Percentiles rank a stretch among this genome's conserved stretches.
These are phyloP conservation scores for Sporobolomyces phaffii DNA, from an alignment of 768 basidiomycete genomes.

Conservation along the genomic window DNA sequence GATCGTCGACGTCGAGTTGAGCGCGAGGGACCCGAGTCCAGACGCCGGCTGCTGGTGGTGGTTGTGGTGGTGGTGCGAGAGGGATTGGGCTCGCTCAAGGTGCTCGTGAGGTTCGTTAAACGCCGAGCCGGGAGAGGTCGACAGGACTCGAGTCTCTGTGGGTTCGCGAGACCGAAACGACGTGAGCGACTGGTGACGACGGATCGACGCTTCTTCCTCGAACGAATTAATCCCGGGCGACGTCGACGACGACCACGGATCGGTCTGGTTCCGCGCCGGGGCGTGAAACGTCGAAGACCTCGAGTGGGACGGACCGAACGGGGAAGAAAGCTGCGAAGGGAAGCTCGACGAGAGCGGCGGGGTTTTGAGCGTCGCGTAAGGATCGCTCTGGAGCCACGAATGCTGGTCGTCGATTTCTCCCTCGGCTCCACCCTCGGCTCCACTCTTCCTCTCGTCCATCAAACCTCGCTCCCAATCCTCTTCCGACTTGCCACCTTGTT, in stretches of 20 bases:
- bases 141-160: constrained; percentile 20
- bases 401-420: neutral
- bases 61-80: neutral
- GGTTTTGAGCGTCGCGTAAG: constrained; percentile 14
- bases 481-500: neutral
- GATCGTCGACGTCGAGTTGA: neutral
- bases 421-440: constrained; percentile 15
- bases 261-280: constrained; percentile 11
- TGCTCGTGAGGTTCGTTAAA: neutral
- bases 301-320: constrained; percentile 6
- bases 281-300: constrained; percentile 6
- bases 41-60: neutral
- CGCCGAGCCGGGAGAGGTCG: constrained; percentile 9
- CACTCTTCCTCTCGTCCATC: constrained; percentile 26
- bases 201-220: constrained; percentile 19
- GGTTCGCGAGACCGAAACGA: constrained; percentile 15
- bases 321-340: constrained; percentile 27
- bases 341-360: constrained; percentile 24
- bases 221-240: neutral
- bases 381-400: constrained; percentile 19
- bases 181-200: constrained; percentile 25
- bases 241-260: constrained; percentile 25
- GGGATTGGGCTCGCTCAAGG: neutral
- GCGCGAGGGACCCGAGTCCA: neutral
- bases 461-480: constrained; percentile 37